These are phyloP conservation scores for Canavalia ensiformis DNA, from an alignment of 306 rosid species.

Conservation along the genomic window DNA sequence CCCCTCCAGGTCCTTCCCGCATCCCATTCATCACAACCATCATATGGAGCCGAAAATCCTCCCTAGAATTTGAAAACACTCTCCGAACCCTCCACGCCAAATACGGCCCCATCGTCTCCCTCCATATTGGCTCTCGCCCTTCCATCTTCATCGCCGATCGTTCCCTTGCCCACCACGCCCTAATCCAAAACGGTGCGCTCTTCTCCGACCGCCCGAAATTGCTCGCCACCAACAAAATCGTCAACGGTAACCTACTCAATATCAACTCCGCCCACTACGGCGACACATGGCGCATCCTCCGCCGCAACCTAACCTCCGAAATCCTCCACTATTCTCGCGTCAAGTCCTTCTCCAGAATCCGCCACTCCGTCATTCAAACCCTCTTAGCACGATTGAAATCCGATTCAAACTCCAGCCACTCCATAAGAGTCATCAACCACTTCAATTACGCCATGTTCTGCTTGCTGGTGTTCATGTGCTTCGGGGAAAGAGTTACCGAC, in stretches of 20 bases:
- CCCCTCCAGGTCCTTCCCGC: slow-evolving; percentile 44
- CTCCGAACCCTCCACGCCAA: slow-evolving; percentile 46
- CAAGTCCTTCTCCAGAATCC: slow-evolving; percentile 43
- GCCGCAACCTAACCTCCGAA: slow-evolving; percentile 57
- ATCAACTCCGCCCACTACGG: slow-evolving; percentile 53
- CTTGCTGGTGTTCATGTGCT: slow-evolving; percentile 57
- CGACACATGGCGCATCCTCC: slow-evolving; percentile 55
- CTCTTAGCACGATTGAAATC: slow-evolving; percentile 42
- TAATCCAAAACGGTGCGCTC: slow-evolving; percentile 44
- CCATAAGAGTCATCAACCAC: slow-evolving; percentile 35
- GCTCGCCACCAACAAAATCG: not conserved
- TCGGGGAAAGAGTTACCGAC: slow-evolving; percentile 49
- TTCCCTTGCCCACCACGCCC: slow-evolving; percentile 52
- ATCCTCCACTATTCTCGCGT: slow-evolving; percentile 51
- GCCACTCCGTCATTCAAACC: slow-evolving; percentile 44
- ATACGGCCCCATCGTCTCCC: slow-evolving; percentile 54
- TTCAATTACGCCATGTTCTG: slow-evolving; percentile 54
- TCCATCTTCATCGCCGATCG: slow-evolving; percentile 52
- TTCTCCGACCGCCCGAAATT: slow-evolving; percentile 55
- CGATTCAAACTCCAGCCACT: not conserved
- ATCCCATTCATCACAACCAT: slow-evolving; percentile 47
- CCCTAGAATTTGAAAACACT: not conserved
- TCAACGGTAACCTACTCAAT: slow-evolving; percentile 36
- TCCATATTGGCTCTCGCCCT: slow-evolving; percentile 37
- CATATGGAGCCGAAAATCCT: slow-evolving; percentile 26